Evolutionary conservation across 768 basidiomycete species (phyloP), one percentile per base, ranked within the genome.

Genomic region (Mycena chlorophos): DNA sequence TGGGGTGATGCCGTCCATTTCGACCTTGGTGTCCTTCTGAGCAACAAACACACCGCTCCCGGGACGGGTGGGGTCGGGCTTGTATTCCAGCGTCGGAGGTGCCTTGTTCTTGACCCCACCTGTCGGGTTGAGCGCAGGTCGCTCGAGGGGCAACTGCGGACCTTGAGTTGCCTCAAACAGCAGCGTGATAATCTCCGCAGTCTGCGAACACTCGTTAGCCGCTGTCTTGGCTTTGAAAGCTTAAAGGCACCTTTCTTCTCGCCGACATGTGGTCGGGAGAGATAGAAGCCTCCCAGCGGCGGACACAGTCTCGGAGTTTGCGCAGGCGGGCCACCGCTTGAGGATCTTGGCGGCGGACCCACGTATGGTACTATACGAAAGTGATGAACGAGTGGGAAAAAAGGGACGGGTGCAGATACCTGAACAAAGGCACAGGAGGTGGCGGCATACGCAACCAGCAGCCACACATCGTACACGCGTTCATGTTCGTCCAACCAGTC

Each of bases 191-290:
- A 96, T 95, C 72, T 98, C 94, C 43, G 91, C 85, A 0, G 91
- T 93, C 91, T 94, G 69, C 14, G 51, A 20, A 30, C 20, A 53
- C 37, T 31, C 51, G 43, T 51, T 38, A 55, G 47, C 17, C n/a
- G n/a, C 30, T 38, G 39, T 37, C 16, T 14, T 53, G 16, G 49
- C 52, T 54, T 43, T 49, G 38, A 56, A 61, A 64, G 64, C 48
- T 66, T 51, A 61, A 61, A 73, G 80, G 62, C 58, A 78, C 92
- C 87, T 96, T 96, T 61, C 94, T 85, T 73, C 94, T 83, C 19
- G 90, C 87, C 38, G 90, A 92, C 92, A 95, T 95, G 72, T 98
- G 94, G 62, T 97, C 94, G 46, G 90, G 88, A 56, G 88, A 90
- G 55, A 94, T 81, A 0, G 89, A 82, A 52, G 78, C 82, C 70